A percentile compares a stretch with the other conserved stretches of the same genome.
phyloP scores from a whole-genome alignment of 176 grass and related monocot genomes.

The Carex pumila region DNA sequence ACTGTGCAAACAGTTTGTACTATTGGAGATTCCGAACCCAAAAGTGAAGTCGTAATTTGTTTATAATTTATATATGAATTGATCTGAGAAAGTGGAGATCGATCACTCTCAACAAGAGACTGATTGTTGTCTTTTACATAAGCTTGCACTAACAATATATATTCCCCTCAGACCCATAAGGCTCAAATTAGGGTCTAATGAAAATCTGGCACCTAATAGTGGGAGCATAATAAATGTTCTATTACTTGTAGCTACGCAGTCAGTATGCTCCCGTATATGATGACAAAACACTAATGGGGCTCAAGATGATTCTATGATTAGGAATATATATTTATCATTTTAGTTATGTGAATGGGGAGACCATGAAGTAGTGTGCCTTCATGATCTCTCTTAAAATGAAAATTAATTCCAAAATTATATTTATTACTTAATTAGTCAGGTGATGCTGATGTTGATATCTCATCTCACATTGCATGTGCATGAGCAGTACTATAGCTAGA shows the following conservation, averaged over 20 bases:
- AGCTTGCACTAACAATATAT: not conserved
- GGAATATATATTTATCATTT: not conserved
- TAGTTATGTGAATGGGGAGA: not conserved
- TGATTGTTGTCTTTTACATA: not conserved
- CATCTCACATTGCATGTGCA: not conserved
- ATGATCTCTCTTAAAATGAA: not conserved
- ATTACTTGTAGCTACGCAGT: not conserved
- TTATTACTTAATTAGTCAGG: not conserved
- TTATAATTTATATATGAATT: not conserved
- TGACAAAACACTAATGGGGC: not conserved
- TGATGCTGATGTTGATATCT: conserved; percentile 7
- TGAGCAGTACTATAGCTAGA: no score
- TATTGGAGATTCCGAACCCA: not conserved
- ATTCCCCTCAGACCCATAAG: not conserved
- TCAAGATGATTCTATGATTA: not conserved
- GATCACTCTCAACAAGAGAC: not conserved
- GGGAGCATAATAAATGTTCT: conserved; percentile 10
- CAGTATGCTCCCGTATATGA: not conserved
- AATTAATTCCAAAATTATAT: not conserved
- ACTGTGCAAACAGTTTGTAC: not conserved
- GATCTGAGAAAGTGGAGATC: not conserved
- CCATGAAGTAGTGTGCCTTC: not conserved
- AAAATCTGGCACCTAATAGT: not conserved
- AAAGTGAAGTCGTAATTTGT: not conserved
- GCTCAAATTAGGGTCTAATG: not conserved